Conservation (phyloP, 495 filamentous ascomycete genomes). For the Hypoxylon subgilvum region DNA sequence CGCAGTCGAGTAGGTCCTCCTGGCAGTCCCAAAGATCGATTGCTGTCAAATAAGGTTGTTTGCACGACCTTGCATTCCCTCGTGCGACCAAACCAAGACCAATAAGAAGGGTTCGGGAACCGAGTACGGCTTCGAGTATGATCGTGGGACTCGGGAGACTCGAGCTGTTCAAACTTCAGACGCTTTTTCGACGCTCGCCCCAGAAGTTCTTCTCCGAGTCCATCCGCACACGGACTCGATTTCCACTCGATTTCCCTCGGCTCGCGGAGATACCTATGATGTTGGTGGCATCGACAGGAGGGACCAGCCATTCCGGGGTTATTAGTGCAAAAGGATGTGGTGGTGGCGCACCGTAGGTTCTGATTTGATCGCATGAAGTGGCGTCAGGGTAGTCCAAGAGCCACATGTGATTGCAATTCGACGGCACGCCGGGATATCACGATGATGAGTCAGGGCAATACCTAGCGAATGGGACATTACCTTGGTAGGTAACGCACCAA, state of each 20-base stretch:
- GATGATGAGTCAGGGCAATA: slow-evolving; percentile 37
- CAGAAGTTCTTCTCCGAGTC: slow-evolving; percentile 3
- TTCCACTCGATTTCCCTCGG: slow-evolving; percentile 11
- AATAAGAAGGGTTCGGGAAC: slow-evolving; percentile 25
- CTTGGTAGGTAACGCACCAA: too few relatives aligned
- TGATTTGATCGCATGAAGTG: slow-evolving; percentile 23
- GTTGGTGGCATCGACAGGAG: slow-evolving; percentile 3
- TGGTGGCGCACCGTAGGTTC: slow-evolving; percentile 23
- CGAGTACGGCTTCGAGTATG: slow-evolving; percentile 6
- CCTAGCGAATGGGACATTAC: slow-evolving; percentile 34
- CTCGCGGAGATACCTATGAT: slow-evolving; percentile 11
- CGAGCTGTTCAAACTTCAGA: too few relatives aligned
- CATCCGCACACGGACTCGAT: background rate
- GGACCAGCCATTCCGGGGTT: slow-evolving; percentile 1
- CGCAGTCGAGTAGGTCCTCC: too few relatives aligned
- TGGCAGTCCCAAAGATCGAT: background rate
- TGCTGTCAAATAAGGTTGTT: slow-evolving; percentile 16
- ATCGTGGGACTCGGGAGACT: too few relatives aligned
- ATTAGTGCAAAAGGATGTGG: slow-evolving; percentile 10
- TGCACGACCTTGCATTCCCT: slow-evolving; percentile 11
- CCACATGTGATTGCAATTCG: slow-evolving; percentile 28
- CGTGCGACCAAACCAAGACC: slow-evolving; percentile 21
- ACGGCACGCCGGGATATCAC: slow-evolving; percentile 9
- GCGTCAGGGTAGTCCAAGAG: slow-evolving; percentile 19
- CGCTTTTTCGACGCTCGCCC: slow-evolving; percentile 22